Evolutionary conservation across 2,329 filamentous ascomycete species (phyloP).

Genomic region (Arthrobotrys sphaeroides): DNA sequence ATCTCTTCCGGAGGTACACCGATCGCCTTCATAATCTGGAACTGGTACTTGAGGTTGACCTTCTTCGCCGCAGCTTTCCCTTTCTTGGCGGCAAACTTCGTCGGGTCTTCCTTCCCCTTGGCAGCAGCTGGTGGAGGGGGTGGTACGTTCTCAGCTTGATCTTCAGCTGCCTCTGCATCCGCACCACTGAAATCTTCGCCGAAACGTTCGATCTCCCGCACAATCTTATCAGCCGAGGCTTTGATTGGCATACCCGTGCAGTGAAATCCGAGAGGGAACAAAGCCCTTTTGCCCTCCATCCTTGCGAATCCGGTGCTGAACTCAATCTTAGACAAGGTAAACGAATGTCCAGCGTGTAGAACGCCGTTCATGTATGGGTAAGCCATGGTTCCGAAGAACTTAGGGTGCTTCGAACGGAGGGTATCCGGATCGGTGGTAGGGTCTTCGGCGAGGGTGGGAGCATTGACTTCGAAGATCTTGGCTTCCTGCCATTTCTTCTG

Average conservation of each 20-base stretch:
- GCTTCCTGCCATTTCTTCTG: conserved; percentile 83
- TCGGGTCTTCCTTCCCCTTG: conserved; percentile 79
- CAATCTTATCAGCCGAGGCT: conserved; percentile 93
- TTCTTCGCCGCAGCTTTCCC: conserved; percentile 90
- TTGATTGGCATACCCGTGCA: conserved; percentile 98
- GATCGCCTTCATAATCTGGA: conserved; percentile 91
- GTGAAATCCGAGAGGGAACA: conserved; percentile 95
- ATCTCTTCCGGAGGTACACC: conserved; percentile 90
- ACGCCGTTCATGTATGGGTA: conserved; percentile 88
- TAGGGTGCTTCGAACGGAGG: conserved; percentile 81
- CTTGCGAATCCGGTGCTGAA: conserved; percentile 86
- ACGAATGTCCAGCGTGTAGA: conserved; percentile 89
- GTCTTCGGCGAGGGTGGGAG: conserved; percentile 80
- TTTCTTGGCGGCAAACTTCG: conserved; percentile 92
- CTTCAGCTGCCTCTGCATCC: conserved; percentile 65
- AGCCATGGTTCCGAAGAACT: conserved; percentile 86
- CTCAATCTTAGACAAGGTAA: conserved; percentile 91
- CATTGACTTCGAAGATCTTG: conserved; percentile 83
- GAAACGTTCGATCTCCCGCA: conserved; percentile 83
- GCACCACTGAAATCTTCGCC: conserved; percentile 82
- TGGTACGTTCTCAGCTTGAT: conserved; percentile 63
- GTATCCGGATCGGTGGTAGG: conserved; percentile 78
- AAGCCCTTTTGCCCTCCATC: conserved; percentile 85
- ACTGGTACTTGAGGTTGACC: conserved; percentile 93
- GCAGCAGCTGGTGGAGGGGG: conserved; percentile 68